A percentile compares a stretch with the other conserved stretches of the same genome.
Evolutionary conservation across 345 rosid genomes (phyloP).

Genomic region (Limnanthes douglasii): DNA sequence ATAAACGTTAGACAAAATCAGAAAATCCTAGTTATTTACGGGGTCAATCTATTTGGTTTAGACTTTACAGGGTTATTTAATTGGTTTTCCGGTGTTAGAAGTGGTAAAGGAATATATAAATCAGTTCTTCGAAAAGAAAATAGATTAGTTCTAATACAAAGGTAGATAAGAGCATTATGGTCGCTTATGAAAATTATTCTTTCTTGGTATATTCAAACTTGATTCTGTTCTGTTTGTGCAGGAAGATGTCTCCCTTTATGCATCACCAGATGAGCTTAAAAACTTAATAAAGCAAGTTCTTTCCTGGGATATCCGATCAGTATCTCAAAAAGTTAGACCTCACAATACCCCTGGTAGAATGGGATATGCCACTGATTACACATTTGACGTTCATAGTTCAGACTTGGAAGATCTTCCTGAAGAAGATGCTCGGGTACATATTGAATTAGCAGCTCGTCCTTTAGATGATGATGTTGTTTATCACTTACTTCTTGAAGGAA

Average conservation of each 20-base stretch:
- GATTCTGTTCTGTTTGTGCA: conserved; percentile 12
- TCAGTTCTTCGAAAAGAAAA: too few species aligned
- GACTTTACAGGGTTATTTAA: too few species aligned
- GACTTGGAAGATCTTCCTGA: conserved; percentile 11
- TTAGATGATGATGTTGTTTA: conserved; percentile 18
- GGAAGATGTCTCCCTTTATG: conserved; percentile 60
- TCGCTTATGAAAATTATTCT: too few species aligned
- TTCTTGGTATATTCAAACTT: conserved; percentile 1
- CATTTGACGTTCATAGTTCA: conserved; percentile 1
- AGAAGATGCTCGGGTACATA: conserved; percentile 8
- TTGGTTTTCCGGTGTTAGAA: too few species aligned
- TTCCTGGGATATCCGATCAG: conserved; percentile 90
- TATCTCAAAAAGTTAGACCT: conserved; percentile 57
- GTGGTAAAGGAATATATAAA: too few species aligned
- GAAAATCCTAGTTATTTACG: too few species aligned
- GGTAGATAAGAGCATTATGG: too few species aligned
- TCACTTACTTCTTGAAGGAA: conserved; percentile 65
- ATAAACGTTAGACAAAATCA: too few species aligned
- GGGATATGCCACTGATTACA: conserved; percentile 4
- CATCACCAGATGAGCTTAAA: conserved; percentile 49
- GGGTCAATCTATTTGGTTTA: too few species aligned
- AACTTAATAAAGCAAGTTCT: conserved; percentile 58
- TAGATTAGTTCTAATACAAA: too few species aligned
- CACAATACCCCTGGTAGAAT: conserved; percentile 11
- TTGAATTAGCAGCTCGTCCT: conserved; percentile 1